Evolutionary conservation across 1,139 yeast species (phyloP).

Genomic region (Geotrichum candidum): DNA sequence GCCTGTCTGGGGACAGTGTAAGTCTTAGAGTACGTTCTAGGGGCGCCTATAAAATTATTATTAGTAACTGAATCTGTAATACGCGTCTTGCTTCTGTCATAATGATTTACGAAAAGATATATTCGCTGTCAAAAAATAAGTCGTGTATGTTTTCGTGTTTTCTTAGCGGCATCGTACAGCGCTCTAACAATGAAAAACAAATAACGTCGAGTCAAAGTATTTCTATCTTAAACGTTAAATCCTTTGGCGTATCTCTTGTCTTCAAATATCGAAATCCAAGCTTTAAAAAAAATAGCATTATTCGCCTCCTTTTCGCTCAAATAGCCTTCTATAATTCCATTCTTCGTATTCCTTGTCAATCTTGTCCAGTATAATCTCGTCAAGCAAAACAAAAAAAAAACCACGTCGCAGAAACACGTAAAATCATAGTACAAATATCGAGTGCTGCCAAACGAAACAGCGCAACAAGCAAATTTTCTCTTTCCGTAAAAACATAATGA

Average conservation of each 20-base stretch:
- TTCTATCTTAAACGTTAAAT: background rate
- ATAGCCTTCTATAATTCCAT: background rate
- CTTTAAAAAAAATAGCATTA: background rate
- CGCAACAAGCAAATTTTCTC: background rate
- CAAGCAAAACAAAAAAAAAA: background rate
- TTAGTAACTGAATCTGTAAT: background rate
- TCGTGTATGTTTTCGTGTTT: background rate
- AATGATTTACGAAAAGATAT: background rate
- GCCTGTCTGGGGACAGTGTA: constrained; percentile 99
- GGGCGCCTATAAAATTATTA: constrained; percentile 36
- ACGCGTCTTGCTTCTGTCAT: background rate
- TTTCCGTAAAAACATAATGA: background rate
- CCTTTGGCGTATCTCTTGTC: no score
- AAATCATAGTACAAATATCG: background rate
- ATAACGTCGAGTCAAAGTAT: background rate
- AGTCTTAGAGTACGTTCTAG: constrained; percentile 99
- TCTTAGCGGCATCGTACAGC: background rate
- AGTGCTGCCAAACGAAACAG: background rate
- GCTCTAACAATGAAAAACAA: background rate
- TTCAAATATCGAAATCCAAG: no score
- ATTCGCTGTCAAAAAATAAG: background rate
- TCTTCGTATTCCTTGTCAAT: background rate
- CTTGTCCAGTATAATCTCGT: background rate
- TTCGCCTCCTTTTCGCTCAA: background rate
- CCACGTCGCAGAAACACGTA: background rate